Conservation (phyloP, 2,329 filamentous ascomycete species). For the Cryoendolithus antarcticus region DNA sequence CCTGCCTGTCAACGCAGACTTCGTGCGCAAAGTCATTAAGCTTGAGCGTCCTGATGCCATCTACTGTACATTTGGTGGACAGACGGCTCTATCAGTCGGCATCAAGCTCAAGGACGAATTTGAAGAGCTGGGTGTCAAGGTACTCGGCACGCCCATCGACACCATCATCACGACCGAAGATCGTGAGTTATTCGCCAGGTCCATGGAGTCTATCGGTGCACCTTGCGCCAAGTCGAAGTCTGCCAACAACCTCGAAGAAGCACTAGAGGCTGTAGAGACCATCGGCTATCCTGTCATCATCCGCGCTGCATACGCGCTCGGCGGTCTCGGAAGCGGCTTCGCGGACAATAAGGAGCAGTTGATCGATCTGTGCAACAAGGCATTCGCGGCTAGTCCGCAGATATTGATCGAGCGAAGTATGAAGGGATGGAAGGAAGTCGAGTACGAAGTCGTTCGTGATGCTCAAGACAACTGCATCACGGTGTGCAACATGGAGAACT, state of each 20-base stretch:
- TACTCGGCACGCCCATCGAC: constrained; percentile 86
- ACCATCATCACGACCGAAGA: constrained; percentile 93
- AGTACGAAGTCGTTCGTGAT: constrained; percentile 96
- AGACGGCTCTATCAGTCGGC: constrained; percentile 92
- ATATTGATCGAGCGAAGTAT: constrained; percentile 97
- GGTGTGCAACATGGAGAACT: constrained; percentile 98
- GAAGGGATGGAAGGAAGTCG: constrained; percentile 98
- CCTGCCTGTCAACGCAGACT: constrained; percentile 92
- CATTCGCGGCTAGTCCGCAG: constrained; percentile 84
- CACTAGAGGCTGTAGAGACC: constrained; percentile 69
- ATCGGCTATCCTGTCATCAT: constrained; percentile 98
- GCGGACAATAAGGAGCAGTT: constrained; percentile 90
- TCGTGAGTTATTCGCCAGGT: constrained; percentile 89
- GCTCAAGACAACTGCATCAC: constrained; percentile 98
- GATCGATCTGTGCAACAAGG: constrained; percentile 82
- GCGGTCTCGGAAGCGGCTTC: constrained; percentile 92
- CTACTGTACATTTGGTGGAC: constrained; percentile 92
- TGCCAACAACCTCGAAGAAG: constrained; percentile 82
- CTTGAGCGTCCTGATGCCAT: constrained; percentile 92
- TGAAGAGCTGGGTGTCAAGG: constrained; percentile 88
- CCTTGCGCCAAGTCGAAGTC: constrained; percentile 95
- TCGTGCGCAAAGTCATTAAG: constrained; percentile 95
- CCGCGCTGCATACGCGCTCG: constrained; percentile 88
- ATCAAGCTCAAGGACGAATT: constrained; percentile 97
- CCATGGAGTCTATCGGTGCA: constrained; percentile 92